Conservation (phyloP, 768 basidiomycete species). For the Agrocybe praecox region DNA sequence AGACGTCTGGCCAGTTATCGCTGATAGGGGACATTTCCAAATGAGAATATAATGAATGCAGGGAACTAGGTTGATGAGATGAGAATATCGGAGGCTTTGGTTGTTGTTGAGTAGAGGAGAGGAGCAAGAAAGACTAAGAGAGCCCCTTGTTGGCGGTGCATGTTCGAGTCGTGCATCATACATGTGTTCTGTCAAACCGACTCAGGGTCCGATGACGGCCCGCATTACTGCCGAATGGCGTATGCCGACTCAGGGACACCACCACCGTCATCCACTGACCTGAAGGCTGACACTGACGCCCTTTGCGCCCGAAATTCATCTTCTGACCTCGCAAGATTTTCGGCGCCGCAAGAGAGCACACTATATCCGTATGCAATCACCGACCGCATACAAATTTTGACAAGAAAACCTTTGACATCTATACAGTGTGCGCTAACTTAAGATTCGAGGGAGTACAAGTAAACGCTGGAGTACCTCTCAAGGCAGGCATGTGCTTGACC, state of each 20-base stretch:
- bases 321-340: no score
- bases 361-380: no score
- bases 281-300: neutral
- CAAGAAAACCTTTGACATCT: no score
- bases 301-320: neutral
- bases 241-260: neutral
- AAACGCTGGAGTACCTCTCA: no score
- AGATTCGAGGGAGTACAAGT: no score
- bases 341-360: no score
- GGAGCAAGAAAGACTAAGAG: slow-evolving; percentile 15
- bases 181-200: slow-evolving; percentile 14
- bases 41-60: slow-evolving; percentile 12
- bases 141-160: slow-evolving; percentile 19
- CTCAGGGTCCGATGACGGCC: slow-evolving; percentile 22
- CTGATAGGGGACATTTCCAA: slow-evolving; percentile 34
- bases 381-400: no score
- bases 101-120: neutral
- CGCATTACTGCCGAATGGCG: slow-evolving; percentile 20
- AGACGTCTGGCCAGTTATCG: slow-evolving; percentile 39
- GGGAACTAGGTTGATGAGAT: neutral
- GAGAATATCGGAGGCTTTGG: neutral
- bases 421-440: no score
- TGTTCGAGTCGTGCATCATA: slow-evolving; percentile 27
- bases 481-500: no score
- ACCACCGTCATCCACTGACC: neutral